These are phyloP conservation scores for Sphagnum fallax DNA, from an alignment of 228 moss, liverwort and hornwort species.

Conservation along the genomic window DNA sequence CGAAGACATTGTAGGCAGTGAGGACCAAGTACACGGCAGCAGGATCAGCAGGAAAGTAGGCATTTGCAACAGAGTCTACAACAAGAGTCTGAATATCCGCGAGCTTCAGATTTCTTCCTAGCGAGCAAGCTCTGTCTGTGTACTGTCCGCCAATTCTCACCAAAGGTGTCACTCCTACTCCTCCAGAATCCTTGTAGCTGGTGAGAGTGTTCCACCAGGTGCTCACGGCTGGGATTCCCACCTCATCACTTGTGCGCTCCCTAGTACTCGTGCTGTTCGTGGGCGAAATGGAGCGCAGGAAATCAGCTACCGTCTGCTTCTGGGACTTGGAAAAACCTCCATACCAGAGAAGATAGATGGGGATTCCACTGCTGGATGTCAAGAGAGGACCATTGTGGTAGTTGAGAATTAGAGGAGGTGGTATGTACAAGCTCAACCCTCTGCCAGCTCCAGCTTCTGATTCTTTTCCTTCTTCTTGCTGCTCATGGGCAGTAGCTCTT, in stretches of 20 bases:
- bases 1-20: conserved; percentile 22
- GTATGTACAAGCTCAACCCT: not conserved
- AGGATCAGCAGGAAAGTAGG: conserved; percentile 16
- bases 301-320: conserved; percentile 31
- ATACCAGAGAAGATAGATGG: conserved; percentile 46
- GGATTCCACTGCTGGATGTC: conserved; percentile 23
- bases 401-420: not conserved
- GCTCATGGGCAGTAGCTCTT: no score
- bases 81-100: conserved; percentile 41
- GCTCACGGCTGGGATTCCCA: conserved; percentile 25
- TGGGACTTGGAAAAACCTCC: conserved; percentile 36
- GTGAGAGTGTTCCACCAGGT: conserved; percentile 48
- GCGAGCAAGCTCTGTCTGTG: conserved; percentile 1
- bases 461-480: no score
- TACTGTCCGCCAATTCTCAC: conserved; percentile 26
- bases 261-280: not conserved
- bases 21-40: conserved; percentile 36
- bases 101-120: conserved; percentile 28
- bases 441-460: not conserved
- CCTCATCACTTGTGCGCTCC: not conserved
- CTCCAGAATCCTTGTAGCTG: conserved; percentile 21
- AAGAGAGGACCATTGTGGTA: conserved; percentile 57
- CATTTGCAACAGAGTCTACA: conserved; percentile 10
- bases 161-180: conserved; percentile 31
- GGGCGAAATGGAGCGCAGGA: conserved; percentile 42